Percentiles rank a stretch among this genome's conserved stretches.
Conservation (phyloP, 1,139 yeast genomes). For the Trichomonascaceae sp. region DNA sequence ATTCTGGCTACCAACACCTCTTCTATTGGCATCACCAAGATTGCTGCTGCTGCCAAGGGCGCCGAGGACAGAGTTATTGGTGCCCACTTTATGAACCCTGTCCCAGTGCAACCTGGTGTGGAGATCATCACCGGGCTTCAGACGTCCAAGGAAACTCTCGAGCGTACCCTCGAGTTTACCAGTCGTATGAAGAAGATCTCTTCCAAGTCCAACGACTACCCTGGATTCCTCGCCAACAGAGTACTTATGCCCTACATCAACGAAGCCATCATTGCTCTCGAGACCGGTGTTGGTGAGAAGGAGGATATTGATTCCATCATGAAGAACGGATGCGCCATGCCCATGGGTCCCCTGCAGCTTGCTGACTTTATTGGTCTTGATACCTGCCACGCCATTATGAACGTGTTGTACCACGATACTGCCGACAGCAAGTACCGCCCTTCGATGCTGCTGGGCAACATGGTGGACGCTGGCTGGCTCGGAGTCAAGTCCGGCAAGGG, state of each 20-base stretch:
- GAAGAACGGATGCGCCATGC: conserved; percentile 36
- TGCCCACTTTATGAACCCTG: conserved; percentile 35
- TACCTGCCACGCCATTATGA: conserved; percentile 32
- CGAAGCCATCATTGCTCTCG: conserved; percentile 31
- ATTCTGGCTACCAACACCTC: conserved; percentile 33
- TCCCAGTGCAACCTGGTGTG: conserved; percentile 34
- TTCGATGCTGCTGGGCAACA: conserved; percentile 25
- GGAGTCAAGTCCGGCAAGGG: conserved; percentile 32
- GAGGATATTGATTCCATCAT: conserved; percentile 33
- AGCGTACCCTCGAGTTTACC: conserved; percentile 22
- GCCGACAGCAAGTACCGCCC: conserved; percentile 33
- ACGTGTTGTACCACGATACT: conserved; percentile 29
- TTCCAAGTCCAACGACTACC: conserved; percentile 28
- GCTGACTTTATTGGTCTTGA: conserved; percentile 35
- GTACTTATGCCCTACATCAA: conserved; percentile 32
- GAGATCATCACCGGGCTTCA: conserved; percentile 32
- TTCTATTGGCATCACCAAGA: conserved; percentile 31
- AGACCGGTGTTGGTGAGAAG: conserved; percentile 29
- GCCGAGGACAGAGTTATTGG: conserved; percentile 31
- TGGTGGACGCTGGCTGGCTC: conserved; percentile 33
- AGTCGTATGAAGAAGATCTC: conserved; percentile 27
- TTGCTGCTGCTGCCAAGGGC: conserved; percentile 31
- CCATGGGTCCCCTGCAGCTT: conserved; percentile 33
- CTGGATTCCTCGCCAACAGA: conserved; percentile 33
- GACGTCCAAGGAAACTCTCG: conserved; percentile 26